These are phyloP conservation scores for Pseudovirgaria hyperparasitica DNA, from an alignment of 2,329 filamentous ascomycete species.

Conservation along the genomic window DNA sequence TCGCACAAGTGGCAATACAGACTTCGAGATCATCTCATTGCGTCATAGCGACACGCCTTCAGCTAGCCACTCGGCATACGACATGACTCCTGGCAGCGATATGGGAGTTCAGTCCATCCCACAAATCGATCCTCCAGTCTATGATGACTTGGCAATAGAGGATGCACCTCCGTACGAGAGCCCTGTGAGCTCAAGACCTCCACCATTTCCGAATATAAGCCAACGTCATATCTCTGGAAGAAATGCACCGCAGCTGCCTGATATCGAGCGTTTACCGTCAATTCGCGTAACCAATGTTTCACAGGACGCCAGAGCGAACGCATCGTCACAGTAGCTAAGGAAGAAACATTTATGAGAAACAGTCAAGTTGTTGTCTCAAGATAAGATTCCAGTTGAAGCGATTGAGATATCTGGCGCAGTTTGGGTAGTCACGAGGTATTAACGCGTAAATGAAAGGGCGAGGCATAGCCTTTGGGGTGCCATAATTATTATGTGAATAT, in stretches of 20 bases:
- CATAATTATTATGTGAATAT: no score
- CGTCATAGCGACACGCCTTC: slow-evolving; percentile 22
- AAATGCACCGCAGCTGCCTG: slow-evolving; percentile 24
- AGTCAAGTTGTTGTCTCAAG: no score
- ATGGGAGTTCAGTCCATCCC: slow-evolving; percentile 9
- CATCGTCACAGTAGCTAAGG: no score
- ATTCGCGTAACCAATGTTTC: slow-evolving; percentile 32
- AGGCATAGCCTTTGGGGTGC: no score
- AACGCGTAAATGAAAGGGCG: no score
- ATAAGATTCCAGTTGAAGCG: no score
- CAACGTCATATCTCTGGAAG: no score
- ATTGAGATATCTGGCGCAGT: no score
- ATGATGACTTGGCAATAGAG: slow-evolving; percentile 20
- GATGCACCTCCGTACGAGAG: slow-evolving; percentile 37
- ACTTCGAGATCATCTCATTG: slow-evolving; percentile 31
- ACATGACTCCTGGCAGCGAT: slow-evolving; percentile 10
- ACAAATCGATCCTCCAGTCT: slow-evolving; percentile 21
- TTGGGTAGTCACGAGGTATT: no score
- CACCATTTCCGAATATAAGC: no score
- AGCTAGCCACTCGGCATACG: slow-evolving; percentile 10
- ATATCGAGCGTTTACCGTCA: slow-evolving; percentile 28
- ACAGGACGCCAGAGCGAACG: no score
- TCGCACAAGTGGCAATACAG: slow-evolving; percentile 15
- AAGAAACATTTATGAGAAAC: no score
- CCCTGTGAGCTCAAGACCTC: slow-evolving; percentile 19